Conservation (phyloP, 305 asterid genomes). For the Rubia peregrina region DNA sequence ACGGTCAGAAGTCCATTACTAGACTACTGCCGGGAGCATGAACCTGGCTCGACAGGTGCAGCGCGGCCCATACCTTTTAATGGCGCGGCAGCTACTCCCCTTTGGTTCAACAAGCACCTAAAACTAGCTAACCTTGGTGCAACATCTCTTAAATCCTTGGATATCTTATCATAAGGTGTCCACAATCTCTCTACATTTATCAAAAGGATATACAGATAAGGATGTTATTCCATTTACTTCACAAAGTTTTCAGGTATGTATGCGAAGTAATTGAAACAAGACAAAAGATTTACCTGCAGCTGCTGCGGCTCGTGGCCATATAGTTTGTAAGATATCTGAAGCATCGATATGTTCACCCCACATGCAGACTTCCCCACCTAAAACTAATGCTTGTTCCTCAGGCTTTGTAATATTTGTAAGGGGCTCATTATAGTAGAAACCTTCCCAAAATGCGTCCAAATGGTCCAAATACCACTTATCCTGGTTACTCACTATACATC, state of each 20-base stretch:
- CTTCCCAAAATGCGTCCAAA: constrained; percentile 75
- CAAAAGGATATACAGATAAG: background rate
- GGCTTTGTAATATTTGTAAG: constrained; percentile 63
- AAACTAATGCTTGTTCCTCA: constrained; percentile 54
- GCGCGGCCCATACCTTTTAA: constrained; percentile 53
- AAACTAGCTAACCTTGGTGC: constrained; percentile 51
- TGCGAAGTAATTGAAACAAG: background rate
- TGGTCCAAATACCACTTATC: constrained; percentile 94
- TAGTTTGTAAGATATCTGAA: constrained; percentile 77
- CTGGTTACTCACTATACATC: constrained; percentile 95
- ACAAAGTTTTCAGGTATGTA: background rate
- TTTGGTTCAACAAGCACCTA: constrained; percentile 74
- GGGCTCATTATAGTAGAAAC: constrained; percentile 81
- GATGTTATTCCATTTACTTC: background rate
- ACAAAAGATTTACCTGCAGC: constrained; percentile 65
- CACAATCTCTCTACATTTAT: constrained; percentile 72
- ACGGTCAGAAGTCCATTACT: background rate
- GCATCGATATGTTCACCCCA: constrained; percentile 87
- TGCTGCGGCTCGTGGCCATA: constrained; percentile 99
- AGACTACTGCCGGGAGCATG: constrained; percentile 56
- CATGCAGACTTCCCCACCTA: constrained; percentile 91
- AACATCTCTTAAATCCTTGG: constrained; percentile 49
- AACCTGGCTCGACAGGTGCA: constrained; percentile 67
- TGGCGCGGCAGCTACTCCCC: constrained; percentile 91
- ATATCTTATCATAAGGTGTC: constrained; percentile 52